Conservation (phyloP, 768 basidiomycete genomes). For the Zangia roseola region DNA sequence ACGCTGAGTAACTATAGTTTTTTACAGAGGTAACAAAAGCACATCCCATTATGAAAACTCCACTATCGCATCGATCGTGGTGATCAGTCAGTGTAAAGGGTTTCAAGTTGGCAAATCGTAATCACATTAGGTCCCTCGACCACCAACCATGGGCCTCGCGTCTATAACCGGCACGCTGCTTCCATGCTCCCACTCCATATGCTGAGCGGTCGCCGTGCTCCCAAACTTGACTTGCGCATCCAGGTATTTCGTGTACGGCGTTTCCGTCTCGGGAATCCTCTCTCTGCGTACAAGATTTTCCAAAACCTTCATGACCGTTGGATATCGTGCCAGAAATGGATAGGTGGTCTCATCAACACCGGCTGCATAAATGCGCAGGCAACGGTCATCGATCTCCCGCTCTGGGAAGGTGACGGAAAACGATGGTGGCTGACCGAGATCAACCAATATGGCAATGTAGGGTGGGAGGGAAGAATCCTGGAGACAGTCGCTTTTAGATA, state of each 20-base stretch:
- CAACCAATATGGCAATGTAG: constrained; percentile 12
- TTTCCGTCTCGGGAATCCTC: background rate
- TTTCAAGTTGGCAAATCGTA: no score
- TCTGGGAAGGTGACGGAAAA: constrained; percentile 5
- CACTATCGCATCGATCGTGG: no score
- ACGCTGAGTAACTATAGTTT: no score
- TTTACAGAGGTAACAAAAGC: no score
- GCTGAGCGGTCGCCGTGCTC: background rate
- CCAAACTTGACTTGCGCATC: constrained; percentile 7
- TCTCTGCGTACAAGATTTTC: background rate
- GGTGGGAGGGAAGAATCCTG: background rate
- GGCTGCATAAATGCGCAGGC: constrained; percentile 6
- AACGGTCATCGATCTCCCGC: background rate
- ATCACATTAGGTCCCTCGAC: no score
- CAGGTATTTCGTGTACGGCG: background rate
- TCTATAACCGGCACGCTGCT: no score
- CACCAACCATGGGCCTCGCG: no score
- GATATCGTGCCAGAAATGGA: constrained; percentile 7
- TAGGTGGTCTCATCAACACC: background rate
- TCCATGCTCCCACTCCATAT: constrained; percentile 11
- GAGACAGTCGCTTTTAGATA: background rate
- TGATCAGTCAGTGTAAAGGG: no score
- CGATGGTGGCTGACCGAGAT: background rate
- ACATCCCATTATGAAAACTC: no score
- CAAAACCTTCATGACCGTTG: background rate